These are phyloP conservation scores for Beauveria rudraprayagi DNA, from an alignment of 2,329 filamentous ascomycete genomes.

Conservation along the genomic window DNA sequence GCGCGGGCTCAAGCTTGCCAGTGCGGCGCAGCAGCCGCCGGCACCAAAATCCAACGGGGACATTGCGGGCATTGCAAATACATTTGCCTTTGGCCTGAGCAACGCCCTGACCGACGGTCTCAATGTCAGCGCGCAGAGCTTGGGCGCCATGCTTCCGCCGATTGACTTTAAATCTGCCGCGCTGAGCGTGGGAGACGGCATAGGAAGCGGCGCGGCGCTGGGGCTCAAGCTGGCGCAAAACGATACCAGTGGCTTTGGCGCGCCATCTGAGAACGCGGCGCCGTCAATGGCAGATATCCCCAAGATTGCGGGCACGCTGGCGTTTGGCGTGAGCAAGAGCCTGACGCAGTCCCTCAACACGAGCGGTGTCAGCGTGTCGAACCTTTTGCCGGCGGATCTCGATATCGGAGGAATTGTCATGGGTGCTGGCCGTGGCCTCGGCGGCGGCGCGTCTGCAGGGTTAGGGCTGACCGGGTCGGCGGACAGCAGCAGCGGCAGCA, in stretches of 20 bases:
- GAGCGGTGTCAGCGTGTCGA: not conserved
- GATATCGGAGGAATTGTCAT: not conserved
- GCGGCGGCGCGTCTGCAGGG: not conserved
- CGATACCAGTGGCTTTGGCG: not conserved
- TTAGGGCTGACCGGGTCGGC: not conserved
- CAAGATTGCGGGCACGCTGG: not conserved
- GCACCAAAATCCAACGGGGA: not conserved
- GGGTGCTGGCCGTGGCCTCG: not conserved
- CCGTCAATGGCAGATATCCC: not conserved
- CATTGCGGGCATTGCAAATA: conserved; percentile 9
- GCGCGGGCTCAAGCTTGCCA: conserved; percentile 13
- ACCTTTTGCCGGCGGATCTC: not conserved
- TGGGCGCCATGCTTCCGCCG: not conserved
- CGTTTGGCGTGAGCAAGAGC: conserved; percentile 5
- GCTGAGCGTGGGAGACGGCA: not conserved
- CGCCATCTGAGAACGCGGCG: not conserved
- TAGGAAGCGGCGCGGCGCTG: not conserved
- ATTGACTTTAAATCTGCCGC: conserved; percentile 1
- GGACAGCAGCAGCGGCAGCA: not conserved
- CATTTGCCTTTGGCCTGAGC: conserved; percentile 15
- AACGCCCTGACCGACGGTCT: conserved; percentile 14
- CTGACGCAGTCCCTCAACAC: not conserved
- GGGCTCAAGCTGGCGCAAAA: not conserved
- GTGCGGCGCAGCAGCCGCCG: not conserved
- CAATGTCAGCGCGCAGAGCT: not conserved